Conservation (phyloP, 306 rosid genomes). For the Bauhinia variegata region DNA sequence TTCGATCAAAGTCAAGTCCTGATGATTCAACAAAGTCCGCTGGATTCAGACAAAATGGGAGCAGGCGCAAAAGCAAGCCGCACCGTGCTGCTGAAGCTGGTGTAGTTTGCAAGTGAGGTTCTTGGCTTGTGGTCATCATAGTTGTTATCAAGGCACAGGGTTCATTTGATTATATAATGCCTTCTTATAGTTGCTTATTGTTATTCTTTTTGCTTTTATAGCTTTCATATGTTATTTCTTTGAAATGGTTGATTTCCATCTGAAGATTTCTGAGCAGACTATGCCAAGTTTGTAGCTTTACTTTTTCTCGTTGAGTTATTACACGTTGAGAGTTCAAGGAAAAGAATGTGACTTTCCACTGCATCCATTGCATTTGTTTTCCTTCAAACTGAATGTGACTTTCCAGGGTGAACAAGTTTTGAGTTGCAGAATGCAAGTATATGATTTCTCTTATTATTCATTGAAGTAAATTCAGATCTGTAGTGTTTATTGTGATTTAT, state of each 20-base stretch:
- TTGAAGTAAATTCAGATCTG: not conserved
- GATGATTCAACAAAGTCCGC: slow-evolving; percentile 56
- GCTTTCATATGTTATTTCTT: slow-evolving; percentile 36
- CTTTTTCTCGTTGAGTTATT: slow-evolving; percentile 26
- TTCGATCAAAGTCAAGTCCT: slow-evolving; percentile 45
- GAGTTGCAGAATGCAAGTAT: not conserved
- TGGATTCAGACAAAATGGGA: slow-evolving; percentile 80
- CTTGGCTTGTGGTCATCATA: slow-evolving; percentile 16
- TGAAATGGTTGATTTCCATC: slow-evolving; percentile 24
- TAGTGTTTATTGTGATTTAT: slow-evolving; percentile 16
- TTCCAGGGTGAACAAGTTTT: slow-evolving; percentile 14
- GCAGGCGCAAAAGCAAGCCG: slow-evolving; percentile 87
- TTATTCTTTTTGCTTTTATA: slow-evolving; percentile 30
- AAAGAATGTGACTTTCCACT: too few species aligned
- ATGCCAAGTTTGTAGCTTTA: slow-evolving; percentile 42
- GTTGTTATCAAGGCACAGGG: slow-evolving; percentile 24
- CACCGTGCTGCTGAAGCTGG: slow-evolving; percentile 94
- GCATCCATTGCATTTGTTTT: too few species aligned
- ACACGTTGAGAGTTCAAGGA: too few species aligned
- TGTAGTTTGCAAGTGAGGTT: slow-evolving; percentile 71
- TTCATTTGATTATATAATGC: slow-evolving; percentile 33
- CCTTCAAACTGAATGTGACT: not conserved
- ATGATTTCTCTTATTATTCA: too few species aligned
- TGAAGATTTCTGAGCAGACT: slow-evolving; percentile 33
- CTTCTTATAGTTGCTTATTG: slow-evolving; percentile 39